Base-by-base conservation (phyloP, 352 stramenopile species). In the Globisporangium camurandrum region DNA sequence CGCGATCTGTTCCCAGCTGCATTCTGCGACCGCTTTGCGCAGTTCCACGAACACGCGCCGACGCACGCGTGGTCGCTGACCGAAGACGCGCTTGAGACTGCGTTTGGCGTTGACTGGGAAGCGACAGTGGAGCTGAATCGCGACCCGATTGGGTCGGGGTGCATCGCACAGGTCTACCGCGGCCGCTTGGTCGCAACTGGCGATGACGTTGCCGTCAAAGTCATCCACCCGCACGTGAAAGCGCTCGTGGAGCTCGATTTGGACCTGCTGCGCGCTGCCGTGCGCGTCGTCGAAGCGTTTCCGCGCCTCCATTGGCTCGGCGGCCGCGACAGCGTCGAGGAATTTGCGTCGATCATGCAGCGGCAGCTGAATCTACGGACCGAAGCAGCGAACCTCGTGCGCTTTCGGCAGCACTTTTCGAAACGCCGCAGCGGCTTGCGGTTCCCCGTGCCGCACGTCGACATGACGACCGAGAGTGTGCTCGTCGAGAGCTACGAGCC, bases 141-240 rank as follows among this genome's bases (percentile, higher is more conserved):
- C 4, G 20, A 71, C 0, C 78, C 81, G 5, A 88, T 93, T 52
- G 95, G 93, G 10, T 97, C 90, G 20, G 95, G 95, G 14, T 97
- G 89, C 59, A 96, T 97, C 36, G 95, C 95, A 1, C 93, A 98
- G 64, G 95, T 98, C 2, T 97, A 98, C 72, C 66, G 71, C 47
- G 93, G 82, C 12, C 84, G 59, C 16, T 67, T 97, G 16, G 54
- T 60, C n/a, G 46, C 56, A 5, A 88, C 71, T 1, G 64, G 64
- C 31, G 70, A 92, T 28, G 51, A 82, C 20, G 81, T 97, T 23
- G 92, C 93, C 1, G 71, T 98, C 11, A 98, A 98, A 51, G 84
- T 97, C 1, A 83, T 98, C 28, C 93, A 98, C 59, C 93, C 93
- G 6, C 69, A 89, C 24, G 91, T 97, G 28, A 82, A 88, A 42